Evolutionary conservation across 768 basidiomycete genomes (phyloP), one percentile per base, ranked within the genome.

Genomic region (Steccherinum ochraceum): DNA sequence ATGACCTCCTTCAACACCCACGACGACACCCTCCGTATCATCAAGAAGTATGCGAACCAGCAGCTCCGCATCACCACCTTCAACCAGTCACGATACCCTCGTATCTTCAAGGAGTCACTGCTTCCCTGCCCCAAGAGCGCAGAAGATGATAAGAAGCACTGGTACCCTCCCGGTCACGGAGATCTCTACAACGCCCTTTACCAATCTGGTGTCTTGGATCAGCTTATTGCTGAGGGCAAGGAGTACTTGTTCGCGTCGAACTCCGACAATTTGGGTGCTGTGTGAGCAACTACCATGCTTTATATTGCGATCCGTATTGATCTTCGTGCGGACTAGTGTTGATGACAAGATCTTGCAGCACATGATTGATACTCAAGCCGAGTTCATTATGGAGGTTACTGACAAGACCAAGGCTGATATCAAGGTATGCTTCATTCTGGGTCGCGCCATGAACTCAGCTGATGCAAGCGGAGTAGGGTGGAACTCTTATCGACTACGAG

Each of bases 1-100:
- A 87, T 87, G 84, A 87, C 86, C 61, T 85, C 84, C 47, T 87
- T 87, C 73, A 87, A 87, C 71, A 87, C 84, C 5, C 83, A 85
- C 64, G 85, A 86, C 21, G 84, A 87, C 64, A 87, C 84, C 16
- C 74, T 82, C 24, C 79, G 85, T 43, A 83, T 87, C 70, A 86
- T 87, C 64, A 85, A 85, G 66, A 87, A 87, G 69, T 87, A 87
- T 68, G 77, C 78, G 40, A 87, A 86, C 70, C 84, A 86, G 70
- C 85, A 85, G 68, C 74, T 86, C 63, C 78, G 82, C 65, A 83
- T 86, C 60, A 75, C 78, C 49, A 77, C 78, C 12, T 84, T 85
- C 75, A 81, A 83, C 67, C 84, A 86, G 67, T 84, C 83, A 16
- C 78, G 84, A 50, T 86, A 84, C 71, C 84, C 84, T 7, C 81